Percentiles rank a stretch among this genome's conserved stretches.
Conservation (phyloP, 164 flowering plant genomes). For the Piper longum region DNA sequence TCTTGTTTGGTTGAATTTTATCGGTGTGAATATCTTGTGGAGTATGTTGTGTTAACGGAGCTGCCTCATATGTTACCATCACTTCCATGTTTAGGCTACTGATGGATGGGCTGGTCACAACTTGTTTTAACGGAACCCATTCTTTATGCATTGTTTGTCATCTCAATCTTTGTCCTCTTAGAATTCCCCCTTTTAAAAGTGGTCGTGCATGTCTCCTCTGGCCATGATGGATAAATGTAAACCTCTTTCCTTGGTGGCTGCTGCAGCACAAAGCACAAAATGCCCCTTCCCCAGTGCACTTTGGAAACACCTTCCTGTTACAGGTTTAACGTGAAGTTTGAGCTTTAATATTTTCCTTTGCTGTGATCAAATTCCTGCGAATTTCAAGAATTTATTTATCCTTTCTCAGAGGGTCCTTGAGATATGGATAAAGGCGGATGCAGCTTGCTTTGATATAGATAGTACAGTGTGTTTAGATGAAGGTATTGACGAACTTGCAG, state of each 20-base stretch:
- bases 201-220: conserved; percentile 7
- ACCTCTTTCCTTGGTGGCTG: conserved; percentile 15
- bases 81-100: conserved; percentile 4
- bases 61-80: neutral
- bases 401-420: conserved; percentile 45
- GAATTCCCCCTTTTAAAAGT: conserved; percentile 8
- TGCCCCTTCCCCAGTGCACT: conserved; percentile 8
- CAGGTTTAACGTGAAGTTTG: conserved; percentile 24
- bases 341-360: neutral
- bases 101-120: conserved; percentile 39
- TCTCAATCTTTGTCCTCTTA: conserved; percentile 6
- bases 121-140: conserved; percentile 12
- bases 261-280: conserved; percentile 32
- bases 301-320: conserved; percentile 34
- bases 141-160: conserved; percentile 4
- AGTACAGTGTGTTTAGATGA: conserved; percentile 96
- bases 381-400: neutral
- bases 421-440: conserved; percentile 56
- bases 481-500: conserved; percentile 98
- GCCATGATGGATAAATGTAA: conserved; percentile 16
- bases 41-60: neutral
- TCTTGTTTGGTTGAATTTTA: neutral
- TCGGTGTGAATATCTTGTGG: neutral
- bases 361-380: too few relatives aligned
- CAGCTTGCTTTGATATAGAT: conserved; percentile 98